Evolutionary conservation across 371 early-diverging fungal species (phyloP), one percentile per base, ranked within the genome.

Genomic region (Encephalitozoon intestinalis): DNA sequence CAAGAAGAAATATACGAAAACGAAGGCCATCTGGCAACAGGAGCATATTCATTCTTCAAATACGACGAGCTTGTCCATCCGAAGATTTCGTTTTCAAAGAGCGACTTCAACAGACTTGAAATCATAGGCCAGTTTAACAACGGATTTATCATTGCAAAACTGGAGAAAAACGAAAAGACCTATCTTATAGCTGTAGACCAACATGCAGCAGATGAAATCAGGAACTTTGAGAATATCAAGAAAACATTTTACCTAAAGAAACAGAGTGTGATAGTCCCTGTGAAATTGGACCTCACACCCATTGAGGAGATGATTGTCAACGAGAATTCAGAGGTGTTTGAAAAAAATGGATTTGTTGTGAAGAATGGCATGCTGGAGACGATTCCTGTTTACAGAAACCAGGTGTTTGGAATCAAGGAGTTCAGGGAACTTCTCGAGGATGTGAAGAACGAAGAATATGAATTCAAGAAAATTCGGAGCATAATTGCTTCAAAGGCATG

Each of bases 161-260:
- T 92, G 25, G 23, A 51, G 7, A 83, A 82, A 84, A 86, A 79
- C 77, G 80, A 7, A 79, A 86, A 39, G 50, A 81, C 83, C 21
- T 90, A 91, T 73, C 84, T 97, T 1, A 93, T 92, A 81, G 91
- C 95, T 53, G 88, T 98, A 51, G 98, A 97, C 85, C 97, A 97
- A 77, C 97, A 96, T 82, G 97, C 97, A 4, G 87, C 93, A 7
- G 96, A 96, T 83, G 97, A 97, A 85, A 97, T 95, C 82, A 92
- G 87, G 82, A 93, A 93, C 78, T 97, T 90, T 87, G 97, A 96
- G 83, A 87, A 50, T 2, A 76, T 89, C 18, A 79, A 73, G 65
- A 70, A 63, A 26, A 73, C 72, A 0, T 81, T 79, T 63, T 49
- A 44, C 37, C 52, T 87, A n/a, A 79, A 80, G 18, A 84, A 73